phyloP scores from a whole-genome alignment of 768 basidiomycete species.

The Lentinula aciculospora region DNA sequence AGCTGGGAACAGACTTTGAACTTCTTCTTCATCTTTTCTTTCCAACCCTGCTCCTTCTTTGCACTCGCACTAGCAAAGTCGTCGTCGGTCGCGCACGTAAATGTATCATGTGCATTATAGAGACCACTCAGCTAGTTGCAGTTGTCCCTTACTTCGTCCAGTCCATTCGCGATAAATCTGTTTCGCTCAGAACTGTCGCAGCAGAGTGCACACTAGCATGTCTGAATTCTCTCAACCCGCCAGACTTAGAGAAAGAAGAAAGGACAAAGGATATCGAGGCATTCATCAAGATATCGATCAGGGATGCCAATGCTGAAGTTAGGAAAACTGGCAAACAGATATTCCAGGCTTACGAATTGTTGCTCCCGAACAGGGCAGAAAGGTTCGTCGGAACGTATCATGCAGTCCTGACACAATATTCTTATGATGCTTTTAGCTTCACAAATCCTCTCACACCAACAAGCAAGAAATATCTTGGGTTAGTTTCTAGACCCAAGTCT shows the following conservation, averaged over 20 bases:
- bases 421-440: slow-evolving; percentile 43
- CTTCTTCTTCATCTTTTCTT: slow-evolving; percentile 61
- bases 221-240: slow-evolving; percentile 73
- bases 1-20: slow-evolving; percentile 59
- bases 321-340: slow-evolving; percentile 63
- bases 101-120: slow-evolving; percentile 56
- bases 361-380: slow-evolving; percentile 65
- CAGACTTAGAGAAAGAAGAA: slow-evolving; percentile 67
- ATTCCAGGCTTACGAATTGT: slow-evolving; percentile 69
- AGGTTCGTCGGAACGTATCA: slow-evolving; percentile 31
- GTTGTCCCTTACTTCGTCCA: slow-evolving; percentile 58
- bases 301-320: slow-evolving; percentile 73
- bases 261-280: slow-evolving; percentile 63
- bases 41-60: slow-evolving; percentile 61
- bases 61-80: slow-evolving; percentile 75
- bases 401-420: background rate
- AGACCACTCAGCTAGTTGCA: slow-evolving; percentile 59
- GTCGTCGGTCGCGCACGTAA: slow-evolving; percentile 59
- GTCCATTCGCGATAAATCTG: slow-evolving; percentile 63
- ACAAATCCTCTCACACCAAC: slow-evolving; percentile 68
- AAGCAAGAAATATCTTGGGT: slow-evolving; percentile 64
- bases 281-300: slow-evolving; percentile 59
- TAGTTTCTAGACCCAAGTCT: slow-evolving; percentile 20
- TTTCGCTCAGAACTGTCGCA: slow-evolving; percentile 55
- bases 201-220: slow-evolving; percentile 61